Evolutionary conservation across 331 rosid species (phyloP).

Genomic region (Quercus lobata): DNA sequence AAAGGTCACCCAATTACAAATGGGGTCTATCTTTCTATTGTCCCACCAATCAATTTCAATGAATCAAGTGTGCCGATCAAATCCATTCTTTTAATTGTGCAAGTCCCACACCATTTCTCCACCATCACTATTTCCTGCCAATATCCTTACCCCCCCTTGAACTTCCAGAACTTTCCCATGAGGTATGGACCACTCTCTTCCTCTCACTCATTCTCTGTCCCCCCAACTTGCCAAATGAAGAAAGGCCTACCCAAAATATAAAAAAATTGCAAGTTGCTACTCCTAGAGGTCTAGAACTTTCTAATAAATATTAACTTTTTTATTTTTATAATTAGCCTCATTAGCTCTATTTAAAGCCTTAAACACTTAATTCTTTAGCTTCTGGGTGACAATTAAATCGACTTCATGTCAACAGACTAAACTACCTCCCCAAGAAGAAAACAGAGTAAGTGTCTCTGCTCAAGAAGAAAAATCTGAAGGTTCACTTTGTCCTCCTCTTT

Average conservation of each 20-base stretch:
- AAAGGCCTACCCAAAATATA: background rate
- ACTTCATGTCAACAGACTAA: slow-evolving; percentile 20
- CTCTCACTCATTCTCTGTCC: background rate
- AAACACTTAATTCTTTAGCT: background rate
- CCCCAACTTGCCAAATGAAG: background rate
- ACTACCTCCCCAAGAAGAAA: slow-evolving; percentile 37
- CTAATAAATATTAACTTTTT: background rate
- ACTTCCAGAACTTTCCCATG: slow-evolving; percentile 57
- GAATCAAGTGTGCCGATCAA: slow-evolving; percentile 7
- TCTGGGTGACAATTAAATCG: background rate
- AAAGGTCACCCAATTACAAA: background rate
- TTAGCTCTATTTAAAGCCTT: slow-evolving; percentile 11
- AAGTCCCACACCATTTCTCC: slow-evolving; percentile 18
- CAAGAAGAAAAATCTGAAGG: background rate
- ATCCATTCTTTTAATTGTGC: slow-evolving; percentile 11
- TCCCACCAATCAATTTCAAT: slow-evolving; percentile 7
- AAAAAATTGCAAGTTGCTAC: slow-evolving; percentile 5
- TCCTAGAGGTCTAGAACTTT: slow-evolving; percentile 52
- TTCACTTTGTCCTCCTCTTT: slow-evolving; percentile 3
- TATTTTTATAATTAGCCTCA: background rate
- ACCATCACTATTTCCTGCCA: background rate
- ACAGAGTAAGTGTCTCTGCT: background rate
- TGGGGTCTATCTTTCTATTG: background rate
- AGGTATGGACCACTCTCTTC: slow-evolving; percentile 5
- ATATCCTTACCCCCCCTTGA: background rate